phyloP scores from a whole-genome alignment of 2,329 filamentous ascomycete genomes.

The Pseudonectria foliicola region DNA sequence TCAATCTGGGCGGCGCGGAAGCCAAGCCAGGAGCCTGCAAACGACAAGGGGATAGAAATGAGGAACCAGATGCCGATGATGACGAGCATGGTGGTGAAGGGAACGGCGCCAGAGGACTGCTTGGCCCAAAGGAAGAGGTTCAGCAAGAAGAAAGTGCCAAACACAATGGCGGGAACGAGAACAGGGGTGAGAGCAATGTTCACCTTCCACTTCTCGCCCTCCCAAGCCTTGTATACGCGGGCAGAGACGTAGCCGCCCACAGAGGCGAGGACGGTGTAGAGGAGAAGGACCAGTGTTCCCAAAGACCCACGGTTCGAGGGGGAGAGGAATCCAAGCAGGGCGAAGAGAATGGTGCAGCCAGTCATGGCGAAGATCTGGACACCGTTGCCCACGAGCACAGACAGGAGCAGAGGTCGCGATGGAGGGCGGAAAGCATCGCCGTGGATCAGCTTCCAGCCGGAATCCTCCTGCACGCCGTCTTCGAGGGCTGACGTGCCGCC shows the following conservation, averaged over 20 bases:
- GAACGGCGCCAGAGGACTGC: conserved; percentile 84
- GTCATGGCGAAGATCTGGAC: conserved; percentile 98
- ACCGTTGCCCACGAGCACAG: conserved; percentile 84
- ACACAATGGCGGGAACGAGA: conserved; percentile 80
- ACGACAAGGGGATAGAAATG: conserved; percentile 86
- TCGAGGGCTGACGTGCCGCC: conserved; percentile 72
- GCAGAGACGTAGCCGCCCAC: conserved; percentile 87
- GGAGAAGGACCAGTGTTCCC: conserved; percentile 83
- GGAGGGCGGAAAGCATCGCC: conserved; percentile 94
- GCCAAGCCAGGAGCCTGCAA: conserved; percentile 86
- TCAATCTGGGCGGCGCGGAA: conserved; percentile 70
- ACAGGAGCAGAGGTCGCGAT: conserved; percentile 72
- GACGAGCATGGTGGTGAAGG: conserved; percentile 93
- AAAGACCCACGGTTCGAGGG: conserved; percentile 93
- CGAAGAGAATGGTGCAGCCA: conserved; percentile 87
- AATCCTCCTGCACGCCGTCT: conserved; percentile 94
- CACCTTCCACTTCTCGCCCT: conserved; percentile 88
- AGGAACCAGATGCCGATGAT: conserved; percentile 93
- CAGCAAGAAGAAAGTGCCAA: conserved; percentile 82
- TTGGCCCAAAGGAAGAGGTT: conserved; percentile 97
- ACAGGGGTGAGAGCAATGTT: conserved; percentile 86
- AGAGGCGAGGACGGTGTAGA: conserved; percentile 89
- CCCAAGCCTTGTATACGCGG: conserved; percentile 88
- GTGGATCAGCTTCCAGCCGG: conserved; percentile 96
- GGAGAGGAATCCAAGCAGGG: conserved; percentile 87